Evolutionary conservation across 345 rosid genomes (phyloP), one percentile per base, ranked within the genome.

Genomic region (Murraya paniculata): DNA sequence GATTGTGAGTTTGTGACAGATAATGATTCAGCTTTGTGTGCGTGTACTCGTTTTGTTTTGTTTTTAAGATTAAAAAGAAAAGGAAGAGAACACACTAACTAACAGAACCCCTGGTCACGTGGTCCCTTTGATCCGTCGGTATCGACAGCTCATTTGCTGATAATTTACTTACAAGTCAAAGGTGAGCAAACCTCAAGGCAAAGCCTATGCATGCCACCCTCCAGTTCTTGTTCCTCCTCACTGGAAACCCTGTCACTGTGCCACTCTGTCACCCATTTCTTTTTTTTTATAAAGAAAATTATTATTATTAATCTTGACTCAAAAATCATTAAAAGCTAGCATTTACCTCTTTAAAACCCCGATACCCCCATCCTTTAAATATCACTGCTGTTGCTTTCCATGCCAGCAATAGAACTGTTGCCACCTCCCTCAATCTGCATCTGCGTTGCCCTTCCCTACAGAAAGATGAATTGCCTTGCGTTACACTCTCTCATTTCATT

Each of bases 131-230:
- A 79, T 77, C 72, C 76, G 88, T 83, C 87, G 80, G 84, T 72
- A 82, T 85, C 84, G 86, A 83, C 90, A 87, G 87, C 88, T 87
- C 86, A 84, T 67, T 66, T 57, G 53, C 80, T 72, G 75, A 5
- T 73, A 68, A 72, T 72, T 61, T 59, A 76, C 76, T 76, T 68
- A 33, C 80, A 76, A 60, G 85, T 78, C 80, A 78, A 85, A 80
- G 74, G 45, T 69, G 69, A 75, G 90, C 88, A 85, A 86, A 45
- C 67, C 33, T 10, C 2, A 30, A 0, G 38, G 11, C 31, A 5
- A 71, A 64, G 8, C 10, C 81, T 13, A 50, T 30, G 68, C 25
- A 45, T 62, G 71, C 71, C 78, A 80, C 66, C 39, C 38, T 25
- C 9, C 59, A 39, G 50, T 45, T 45, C 50, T 45, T 45, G 50